phyloP scores from a whole-genome alignment of 2,329 filamentous ascomycete species.

The Emergomyces pasteurianus region DNA sequence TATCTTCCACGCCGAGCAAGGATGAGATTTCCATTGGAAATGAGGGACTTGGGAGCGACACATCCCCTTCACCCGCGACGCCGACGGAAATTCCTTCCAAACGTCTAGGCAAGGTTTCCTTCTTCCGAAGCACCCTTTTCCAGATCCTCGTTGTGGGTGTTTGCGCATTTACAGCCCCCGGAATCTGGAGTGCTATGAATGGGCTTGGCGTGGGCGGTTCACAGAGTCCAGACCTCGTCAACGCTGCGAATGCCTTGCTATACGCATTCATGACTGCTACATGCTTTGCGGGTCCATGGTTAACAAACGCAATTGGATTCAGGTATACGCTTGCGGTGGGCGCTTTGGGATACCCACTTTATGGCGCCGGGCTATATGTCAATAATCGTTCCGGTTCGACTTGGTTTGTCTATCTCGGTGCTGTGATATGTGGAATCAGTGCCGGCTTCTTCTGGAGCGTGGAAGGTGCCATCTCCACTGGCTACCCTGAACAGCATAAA shows the following conservation, averaged over 20 bases:
- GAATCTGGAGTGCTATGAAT: conserved; percentile 65
- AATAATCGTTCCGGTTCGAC: conserved; percentile 45
- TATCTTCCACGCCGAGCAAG: not conserved
- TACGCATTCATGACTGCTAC: conserved; percentile 48
- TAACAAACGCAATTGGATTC: conserved; percentile 58
- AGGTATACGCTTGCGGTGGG: conserved; percentile 60
- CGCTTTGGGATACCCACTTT: conserved; percentile 60
- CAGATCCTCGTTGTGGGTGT: conserved; percentile 61
- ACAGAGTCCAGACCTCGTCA: conserved; percentile 53
- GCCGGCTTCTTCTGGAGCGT: conserved; percentile 67
- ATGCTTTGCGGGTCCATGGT: conserved; percentile 17
- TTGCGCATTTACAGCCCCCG: conserved; percentile 58
- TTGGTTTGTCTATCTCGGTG: conserved; percentile 49
- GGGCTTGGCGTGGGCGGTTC: conserved; percentile 58
- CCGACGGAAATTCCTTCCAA: not conserved
- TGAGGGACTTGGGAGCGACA: not conserved
- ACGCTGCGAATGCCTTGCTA: conserved; percentile 57
- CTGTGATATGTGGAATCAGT: conserved; percentile 50
- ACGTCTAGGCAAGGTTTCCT: conserved; percentile 11
- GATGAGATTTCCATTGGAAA: not conserved
- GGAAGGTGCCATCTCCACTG: conserved; percentile 60
- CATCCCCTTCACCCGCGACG: not conserved
- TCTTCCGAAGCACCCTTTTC: conserved; percentile 53
- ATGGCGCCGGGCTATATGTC: conserved; percentile 57
- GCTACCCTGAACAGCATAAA: conserved; percentile 60